Base-by-base conservation (phyloP, 306 rosid species). In the Acacia confusa region DNA sequence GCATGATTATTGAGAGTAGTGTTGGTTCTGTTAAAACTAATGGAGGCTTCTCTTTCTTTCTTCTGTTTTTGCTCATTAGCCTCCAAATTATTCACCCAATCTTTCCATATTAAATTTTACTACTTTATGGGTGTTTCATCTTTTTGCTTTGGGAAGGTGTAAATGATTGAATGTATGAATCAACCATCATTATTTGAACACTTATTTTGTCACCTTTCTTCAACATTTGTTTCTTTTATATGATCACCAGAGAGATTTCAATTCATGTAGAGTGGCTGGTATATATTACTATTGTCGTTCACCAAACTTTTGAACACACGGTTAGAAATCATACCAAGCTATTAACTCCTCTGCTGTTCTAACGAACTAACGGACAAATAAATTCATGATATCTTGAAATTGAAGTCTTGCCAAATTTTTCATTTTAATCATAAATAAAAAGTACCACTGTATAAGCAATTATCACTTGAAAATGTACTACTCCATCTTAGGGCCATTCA, bases 1-100 rank as follows among this genome's bases (percentile, higher is more conserved):
- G 25, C 5, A 72, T 89, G 67, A 84, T 89, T 90, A 84, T 89
- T 88, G 88, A 79, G 40, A 52, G 16, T 52, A 58, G 71, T 15
- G n/a, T 47, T 50, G 70, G 61, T 52, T n/a, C 30, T 81, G 15
- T 67, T 57, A 1, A 41, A 70, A 66, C 70, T 74, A 77, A 40
- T 58, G 76, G 73, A 82, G 61, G 45, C 4, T 63, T 27, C 65
- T 45, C 11, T 43, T 9, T 43, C 57, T 6, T 27, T 13, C 40
- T 4, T 65, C 16, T 47, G 9, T 66, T 15, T 9, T 15, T 9
- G 16, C 9, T 70, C 76, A 74, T 78, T 27, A 55, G 4, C 30
- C 38, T 41, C 40, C 27, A 3, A 81, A 66, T 72, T 72, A 76
- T 71, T 38, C 32, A 38, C 72, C 22, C 76, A 68, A 82, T 65